Evolutionary conservation across 164 flowering plant genomes (phyloP), one percentile per base, ranked within the genome.

Genomic region (grape (Vitis vinifera)): DNA sequence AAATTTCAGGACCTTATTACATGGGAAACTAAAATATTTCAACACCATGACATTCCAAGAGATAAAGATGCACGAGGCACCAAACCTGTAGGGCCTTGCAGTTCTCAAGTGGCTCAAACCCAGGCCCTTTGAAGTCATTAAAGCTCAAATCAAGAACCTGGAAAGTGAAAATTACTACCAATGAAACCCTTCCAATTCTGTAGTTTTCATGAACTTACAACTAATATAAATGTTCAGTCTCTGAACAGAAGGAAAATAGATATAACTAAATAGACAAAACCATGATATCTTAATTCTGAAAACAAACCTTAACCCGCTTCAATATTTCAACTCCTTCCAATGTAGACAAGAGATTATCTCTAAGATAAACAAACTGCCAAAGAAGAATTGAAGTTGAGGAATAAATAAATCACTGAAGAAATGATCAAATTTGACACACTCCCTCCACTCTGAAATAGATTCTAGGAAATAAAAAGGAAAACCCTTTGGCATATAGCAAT

Each of bases 71-170:
- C 10, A 52, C 12, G 67, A 63, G 13, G 68, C 13, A 71, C 44
- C 71, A 69, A 37, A 93, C 99, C 97, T 96, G 99, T 9, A 96
- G 83, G 59, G 76, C 83, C 85, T 88, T 85, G 84, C 99, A 96
- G 83, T 91, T 91, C 80, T 78, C 93, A 68, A 96, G 95, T 29
- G 98, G 98, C 79, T 96, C 99, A 85, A 96, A 93, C 53, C 97
- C 99, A 71, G 98, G 98, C 56, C 95, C 99, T 79, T 93, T 93
- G 69, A 96, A 96, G 64, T 96, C 94, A 77, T 96, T 96, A 70
- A 96, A 96, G 74, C 99, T 96, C 84, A 96, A 86, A 83, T 96
- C 99, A 75, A 96, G 99, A 77, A 96, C 99, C 99, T 96, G 79
- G 61, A 14, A 71, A 68, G 58, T 44, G 63, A 73, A 65, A 31